Percentiles rank a stretch among this genome's conserved stretches.
Conservation (phyloP, 345 rosid genomes). For the Euphorbia tirucalli region DNA sequence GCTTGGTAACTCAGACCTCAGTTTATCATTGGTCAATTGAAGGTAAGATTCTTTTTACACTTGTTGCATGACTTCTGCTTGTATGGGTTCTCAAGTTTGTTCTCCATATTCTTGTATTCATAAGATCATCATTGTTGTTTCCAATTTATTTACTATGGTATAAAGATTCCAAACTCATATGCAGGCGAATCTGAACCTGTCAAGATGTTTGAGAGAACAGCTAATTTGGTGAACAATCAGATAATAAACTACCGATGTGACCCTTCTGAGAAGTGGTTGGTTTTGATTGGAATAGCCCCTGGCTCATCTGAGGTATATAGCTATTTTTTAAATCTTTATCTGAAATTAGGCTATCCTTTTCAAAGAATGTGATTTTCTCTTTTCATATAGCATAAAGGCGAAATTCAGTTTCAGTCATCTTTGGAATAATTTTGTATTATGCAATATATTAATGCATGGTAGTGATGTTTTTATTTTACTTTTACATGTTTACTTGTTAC, state of each 20-base stretch:
- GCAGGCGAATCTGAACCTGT: slow-evolving; percentile 94
- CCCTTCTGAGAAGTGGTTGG: slow-evolving; percentile 94
- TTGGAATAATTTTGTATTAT: neutral
- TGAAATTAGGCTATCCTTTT: neutral
- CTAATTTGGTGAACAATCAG: slow-evolving; percentile 90
- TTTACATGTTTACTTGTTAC: neutral
- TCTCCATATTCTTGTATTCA: neutral
- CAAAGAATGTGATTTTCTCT: too few species aligned
- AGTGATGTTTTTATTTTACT: neutral
- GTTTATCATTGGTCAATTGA: slow-evolving; percentile 99
- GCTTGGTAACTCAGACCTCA: slow-evolving; percentile 80
- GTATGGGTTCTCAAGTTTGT: neutral
- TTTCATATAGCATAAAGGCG: neutral
- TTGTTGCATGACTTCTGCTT: neutral
- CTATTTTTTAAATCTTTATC: neutral
- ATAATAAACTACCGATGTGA: slow-evolving; percentile 95
- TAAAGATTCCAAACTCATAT: neutral
- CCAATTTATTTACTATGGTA: neutral
- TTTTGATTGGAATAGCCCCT: slow-evolving; percentile 95
- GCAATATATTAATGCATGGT: neutral
- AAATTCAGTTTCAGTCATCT: neutral
- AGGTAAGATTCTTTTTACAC: slow-evolving; percentile 43
- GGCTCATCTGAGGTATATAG: slow-evolving; percentile 87
- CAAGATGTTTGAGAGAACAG: slow-evolving; percentile 95
- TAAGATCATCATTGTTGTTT: neutral